Base-by-base conservation (phyloP, 768 basidiomycete species). In the Paxillus involutus region DNA sequence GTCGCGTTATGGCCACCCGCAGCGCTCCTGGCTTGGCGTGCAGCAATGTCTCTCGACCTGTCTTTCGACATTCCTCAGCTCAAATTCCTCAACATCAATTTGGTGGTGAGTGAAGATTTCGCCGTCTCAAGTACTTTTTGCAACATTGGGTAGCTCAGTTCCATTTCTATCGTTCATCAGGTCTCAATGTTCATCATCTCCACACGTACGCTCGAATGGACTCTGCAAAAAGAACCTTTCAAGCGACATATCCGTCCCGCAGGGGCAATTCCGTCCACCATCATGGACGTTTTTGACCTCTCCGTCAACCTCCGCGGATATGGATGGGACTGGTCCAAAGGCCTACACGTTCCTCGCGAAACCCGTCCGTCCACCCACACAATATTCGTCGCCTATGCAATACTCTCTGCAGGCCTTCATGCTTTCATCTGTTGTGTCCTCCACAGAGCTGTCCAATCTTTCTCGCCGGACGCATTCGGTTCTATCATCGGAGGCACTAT, bases 311-410 rank as follows among this genome's bases (percentile, higher is more conserved):
- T 81, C n/a, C 81, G 85, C 16, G 85, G 85, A 5, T 62, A 73
- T 47, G 82, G 80, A 17, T 87, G 85, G 84, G 71, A 77, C 45
- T 85, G 82, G 78, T 80, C 81, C 2, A 57, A 67, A 24, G 52
- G 58, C 21, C 24, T 60, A 12, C 55, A 60, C 41, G 30, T 66
- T 8, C 61, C 68, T 12, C 63, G 58, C 14, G 78, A 80, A 56
- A 73, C 71, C 6, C 77, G 78, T 19, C 71, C 75, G 7, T 54
- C 64, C 6, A 75, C 78, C 19, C 71, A 62, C 6, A 24, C 56
- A 3, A 56, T 62, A n/a, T 84, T 82, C 62, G 37, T 74, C 3
- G 50, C 64, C 13, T 55, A 69, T 12, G 77, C 77, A 1, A 46
- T 74, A 11, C 9, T 54, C 21, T 72, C 71, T 17, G 55, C 73